Percentiles rank a stretch among this genome's conserved stretches.
These are phyloP conservation scores for Bolboschoenus planiculmis DNA, from an alignment of 176 grass and related monocot genomes.

Conservation along the genomic window DNA sequence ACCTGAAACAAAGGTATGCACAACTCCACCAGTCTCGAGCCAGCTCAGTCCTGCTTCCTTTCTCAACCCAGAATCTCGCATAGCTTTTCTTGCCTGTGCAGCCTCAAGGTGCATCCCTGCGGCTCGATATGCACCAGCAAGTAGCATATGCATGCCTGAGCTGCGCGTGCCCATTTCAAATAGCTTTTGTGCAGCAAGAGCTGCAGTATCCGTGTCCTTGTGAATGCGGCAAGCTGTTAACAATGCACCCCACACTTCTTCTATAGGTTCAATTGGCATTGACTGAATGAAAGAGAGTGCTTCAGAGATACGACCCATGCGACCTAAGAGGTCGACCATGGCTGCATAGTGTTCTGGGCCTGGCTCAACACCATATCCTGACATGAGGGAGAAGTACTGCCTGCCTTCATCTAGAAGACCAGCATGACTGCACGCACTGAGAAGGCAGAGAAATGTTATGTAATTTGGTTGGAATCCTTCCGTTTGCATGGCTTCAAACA, in stretches of 20 bases:
- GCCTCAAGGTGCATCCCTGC: slow-evolving; percentile 68
- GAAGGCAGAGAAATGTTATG: slow-evolving; percentile 81
- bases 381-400: slow-evolving; percentile 58
- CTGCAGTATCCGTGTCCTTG: slow-evolving; percentile 67
- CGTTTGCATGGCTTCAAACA: slow-evolving; percentile 57
- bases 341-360: slow-evolving; percentile 66
- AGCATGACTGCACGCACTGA: slow-evolving; percentile 71
- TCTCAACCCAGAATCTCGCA: slow-evolving; percentile 75
- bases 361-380: slow-evolving; percentile 39
- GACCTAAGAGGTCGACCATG: slow-evolving; percentile 88
- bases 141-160: slow-evolving; percentile 76
- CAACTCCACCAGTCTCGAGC: slow-evolving; percentile 63
- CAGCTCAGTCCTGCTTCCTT: slow-evolving; percentile 93
- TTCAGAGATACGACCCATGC: slow-evolving; percentile 59
- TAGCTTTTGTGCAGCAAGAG: slow-evolving; percentile 50
- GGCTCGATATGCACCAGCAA: slow-evolving; percentile 70
- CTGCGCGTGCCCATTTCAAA: slow-evolving; percentile 58
- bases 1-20: slow-evolving; percentile 79
- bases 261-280: slow-evolving; percentile 87
- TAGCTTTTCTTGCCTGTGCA: slow-evolving; percentile 68
- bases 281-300: slow-evolving; percentile 61
- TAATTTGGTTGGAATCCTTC: slow-evolving; percentile 58
- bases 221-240: slow-evolving; percentile 80
- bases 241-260: slow-evolving; percentile 79
- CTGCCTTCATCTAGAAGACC: slow-evolving; percentile 74